A percentile compares a stretch with the other conserved stretches of the same genome.
Evolutionary conservation across 2,329 filamentous ascomycete genomes (phyloP).

Genomic region (Sporothrix humicola): DNA sequence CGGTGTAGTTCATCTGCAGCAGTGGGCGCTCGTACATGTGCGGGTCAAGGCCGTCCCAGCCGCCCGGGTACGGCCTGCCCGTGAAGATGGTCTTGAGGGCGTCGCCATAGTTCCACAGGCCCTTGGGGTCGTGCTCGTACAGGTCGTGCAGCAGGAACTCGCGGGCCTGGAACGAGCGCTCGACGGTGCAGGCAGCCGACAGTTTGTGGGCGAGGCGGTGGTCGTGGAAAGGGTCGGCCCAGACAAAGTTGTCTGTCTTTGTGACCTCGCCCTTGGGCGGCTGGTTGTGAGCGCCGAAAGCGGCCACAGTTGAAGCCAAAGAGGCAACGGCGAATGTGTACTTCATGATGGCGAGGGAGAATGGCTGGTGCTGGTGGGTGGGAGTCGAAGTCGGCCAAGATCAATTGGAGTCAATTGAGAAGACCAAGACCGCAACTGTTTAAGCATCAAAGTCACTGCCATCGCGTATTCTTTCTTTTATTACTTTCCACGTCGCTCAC

Average conservation of each 20-base stretch:
- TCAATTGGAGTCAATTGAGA: background rate
- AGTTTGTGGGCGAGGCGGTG: slow-evolving; percentile 42
- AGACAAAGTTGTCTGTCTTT: slow-evolving; percentile 50
- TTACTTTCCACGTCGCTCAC: background rate
- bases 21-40: slow-evolving; percentile 57
- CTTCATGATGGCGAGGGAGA: background rate
- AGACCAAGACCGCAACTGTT: background rate
- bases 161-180: slow-evolving; percentile 46
- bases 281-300: slow-evolving; percentile 38
- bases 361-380: background rate
- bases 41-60: slow-evolving; percentile 59
- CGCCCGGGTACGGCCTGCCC: slow-evolving; percentile 55
- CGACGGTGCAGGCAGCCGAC: slow-evolving; percentile 46
- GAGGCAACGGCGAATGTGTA: background rate
- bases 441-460: background rate
- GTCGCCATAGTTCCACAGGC: slow-evolving; percentile 49
- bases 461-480: background rate
- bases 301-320: slow-evolving; percentile 37
- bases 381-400: background rate
- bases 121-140: slow-evolving; percentile 46
- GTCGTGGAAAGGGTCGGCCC: slow-evolving; percentile 50
- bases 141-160: slow-evolving; percentile 55
- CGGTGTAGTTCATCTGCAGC: slow-evolving; percentile 54
- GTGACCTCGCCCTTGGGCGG: slow-evolving; percentile 44
- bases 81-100: slow-evolving; percentile 51